A percentile compares a stretch with the other conserved stretches of the same genome.
These are phyloP conservation scores for Claviceps maximensis DNA, from an alignment of 2,329 filamentous ascomycete species.

Conservation along the genomic window DNA sequence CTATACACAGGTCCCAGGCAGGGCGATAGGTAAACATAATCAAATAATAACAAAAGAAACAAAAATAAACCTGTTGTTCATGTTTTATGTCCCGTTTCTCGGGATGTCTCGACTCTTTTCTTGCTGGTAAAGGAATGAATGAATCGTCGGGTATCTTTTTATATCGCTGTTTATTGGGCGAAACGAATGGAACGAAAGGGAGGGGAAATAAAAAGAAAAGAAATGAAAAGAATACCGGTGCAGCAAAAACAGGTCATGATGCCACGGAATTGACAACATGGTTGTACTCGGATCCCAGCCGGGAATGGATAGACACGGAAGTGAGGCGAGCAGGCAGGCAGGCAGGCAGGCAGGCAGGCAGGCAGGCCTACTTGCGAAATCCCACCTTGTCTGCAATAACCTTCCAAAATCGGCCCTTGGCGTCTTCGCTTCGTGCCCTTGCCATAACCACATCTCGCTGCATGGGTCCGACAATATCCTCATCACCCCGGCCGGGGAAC, in stretches of 20 bases:
- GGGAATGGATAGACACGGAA: not conserved
- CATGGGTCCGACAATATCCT: conserved; percentile 93
- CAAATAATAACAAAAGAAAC: not conserved
- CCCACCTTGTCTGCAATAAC: conserved; percentile 32
- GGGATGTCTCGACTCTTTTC: not conserved
- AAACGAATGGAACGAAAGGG: conserved; percentile 2
- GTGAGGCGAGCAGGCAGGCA: too few relatives aligned
- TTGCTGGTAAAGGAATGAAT: not conserved
- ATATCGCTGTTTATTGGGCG: not conserved
- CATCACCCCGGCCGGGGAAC: conserved; percentile 76
- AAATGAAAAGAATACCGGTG: not conserved
- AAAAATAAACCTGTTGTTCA: not conserved
- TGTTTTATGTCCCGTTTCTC: not conserved
- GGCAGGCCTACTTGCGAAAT: conserved; percentile 8
- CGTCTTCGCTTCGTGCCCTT: conserved; percentile 30
- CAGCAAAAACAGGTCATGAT: not conserved
- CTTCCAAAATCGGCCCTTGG: conserved; percentile 35
- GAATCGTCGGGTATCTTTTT: not conserved
- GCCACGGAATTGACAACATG: not conserved
- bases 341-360: not conserved
- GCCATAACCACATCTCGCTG: conserved; percentile 45
- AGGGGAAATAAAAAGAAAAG: not conserved
- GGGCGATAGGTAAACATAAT: not conserved
- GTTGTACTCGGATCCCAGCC: not conserved
- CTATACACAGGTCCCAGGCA: not conserved